Conservation (phyloP, 2,329 filamentous ascomycete species). For the Colletotrichum sansevieriae region DNA sequence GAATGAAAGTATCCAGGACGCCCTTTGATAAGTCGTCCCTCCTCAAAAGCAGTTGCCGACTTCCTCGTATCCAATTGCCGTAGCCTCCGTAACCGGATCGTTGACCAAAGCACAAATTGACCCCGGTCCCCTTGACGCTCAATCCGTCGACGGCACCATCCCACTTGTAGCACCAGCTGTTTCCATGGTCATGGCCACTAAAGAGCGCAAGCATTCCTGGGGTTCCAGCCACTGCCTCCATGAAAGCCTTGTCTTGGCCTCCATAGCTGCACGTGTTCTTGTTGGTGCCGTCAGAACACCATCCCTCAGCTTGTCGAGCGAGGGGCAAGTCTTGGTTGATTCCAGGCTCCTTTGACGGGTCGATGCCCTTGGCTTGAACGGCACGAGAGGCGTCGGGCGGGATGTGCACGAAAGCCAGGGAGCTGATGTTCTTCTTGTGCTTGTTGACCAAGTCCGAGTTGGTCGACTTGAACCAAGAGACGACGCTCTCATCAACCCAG, state of each 20-base stretch:
- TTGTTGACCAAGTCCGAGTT: conserved; percentile 48
- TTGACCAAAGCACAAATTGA: conserved; percentile 71
- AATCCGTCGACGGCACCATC: conserved; percentile 53
- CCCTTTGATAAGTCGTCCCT: conserved; percentile 54
- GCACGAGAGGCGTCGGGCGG: conserved; percentile 58
- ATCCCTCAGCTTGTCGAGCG: conserved; percentile 58
- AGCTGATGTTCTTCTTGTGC: conserved; percentile 55
- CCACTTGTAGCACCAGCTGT: conserved; percentile 70
- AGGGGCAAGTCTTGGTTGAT: conserved; percentile 59
- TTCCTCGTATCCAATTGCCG: conserved; percentile 72
- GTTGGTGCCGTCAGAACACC: conserved; percentile 56
- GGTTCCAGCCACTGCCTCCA: conserved; percentile 69
- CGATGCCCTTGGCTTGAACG: conserved; percentile 54
- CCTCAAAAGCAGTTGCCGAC: conserved; percentile 66
- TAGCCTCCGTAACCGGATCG: conserved; percentile 80
- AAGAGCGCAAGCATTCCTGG: conserved; percentile 70
- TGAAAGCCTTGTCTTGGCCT: conserved; percentile 71
- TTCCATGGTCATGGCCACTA: conserved; percentile 75
- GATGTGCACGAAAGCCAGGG: conserved; percentile 64
- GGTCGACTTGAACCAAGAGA: conserved; percentile 58
- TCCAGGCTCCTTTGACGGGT: conserved; percentile 56
- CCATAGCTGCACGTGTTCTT: conserved; percentile 57
- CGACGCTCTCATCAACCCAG: conserved; percentile 61
- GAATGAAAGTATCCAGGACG: conserved; percentile 70
- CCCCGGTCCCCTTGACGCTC: conserved; percentile 56